These are phyloP conservation scores for Suillus discolor DNA, from an alignment of 768 basidiomycete species.

Conservation along the genomic window DNA sequence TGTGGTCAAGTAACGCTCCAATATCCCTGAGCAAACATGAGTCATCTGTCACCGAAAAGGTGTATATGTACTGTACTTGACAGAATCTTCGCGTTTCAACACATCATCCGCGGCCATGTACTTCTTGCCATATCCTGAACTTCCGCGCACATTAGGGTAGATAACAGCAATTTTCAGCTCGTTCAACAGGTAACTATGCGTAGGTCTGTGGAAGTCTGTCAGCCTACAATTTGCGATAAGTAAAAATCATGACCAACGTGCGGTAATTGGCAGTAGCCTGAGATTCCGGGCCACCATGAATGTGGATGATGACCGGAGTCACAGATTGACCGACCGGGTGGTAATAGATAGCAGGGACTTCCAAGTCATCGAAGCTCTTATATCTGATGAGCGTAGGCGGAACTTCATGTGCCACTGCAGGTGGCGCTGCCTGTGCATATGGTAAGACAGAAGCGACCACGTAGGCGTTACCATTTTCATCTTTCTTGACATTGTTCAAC, in stretches of 20 bases:
- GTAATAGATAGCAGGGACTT: conserved; percentile 45
- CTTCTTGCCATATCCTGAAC: conserved; percentile 42
- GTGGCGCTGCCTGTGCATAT: conserved; percentile 38
- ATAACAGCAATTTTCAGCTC: conserved; percentile 43
- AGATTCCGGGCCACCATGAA: conserved; percentile 43
- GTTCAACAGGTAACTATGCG: conserved; percentile 44
- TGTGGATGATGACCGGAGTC: conserved; percentile 37
- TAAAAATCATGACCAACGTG: conserved; percentile 26
- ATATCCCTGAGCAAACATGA: conserved; percentile 34
- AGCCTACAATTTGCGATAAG: neutral
- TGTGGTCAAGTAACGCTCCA: conserved; percentile 37
- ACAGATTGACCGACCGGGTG: conserved; percentile 34
- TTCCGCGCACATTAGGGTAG: conserved; percentile 47
- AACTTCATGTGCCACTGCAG: conserved; percentile 26
- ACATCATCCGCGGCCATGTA: conserved; percentile 44
- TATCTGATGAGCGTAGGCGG: conserved; percentile 38
- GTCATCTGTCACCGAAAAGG: neutral
- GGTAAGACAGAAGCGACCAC: conserved; percentile 29
- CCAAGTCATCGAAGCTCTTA: conserved; percentile 44
- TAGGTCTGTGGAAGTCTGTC: conserved; percentile 22
- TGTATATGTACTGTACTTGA: conserved; percentile 33
- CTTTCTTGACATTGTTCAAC: conserved; percentile 20
- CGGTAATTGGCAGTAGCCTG: conserved; percentile 38
- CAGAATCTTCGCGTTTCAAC: conserved; percentile 44
- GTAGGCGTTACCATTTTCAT: conserved; percentile 28